Conservation (phyloP, 1,284 basidiomycete genomes). For the Puccinia horiana region DNA sequence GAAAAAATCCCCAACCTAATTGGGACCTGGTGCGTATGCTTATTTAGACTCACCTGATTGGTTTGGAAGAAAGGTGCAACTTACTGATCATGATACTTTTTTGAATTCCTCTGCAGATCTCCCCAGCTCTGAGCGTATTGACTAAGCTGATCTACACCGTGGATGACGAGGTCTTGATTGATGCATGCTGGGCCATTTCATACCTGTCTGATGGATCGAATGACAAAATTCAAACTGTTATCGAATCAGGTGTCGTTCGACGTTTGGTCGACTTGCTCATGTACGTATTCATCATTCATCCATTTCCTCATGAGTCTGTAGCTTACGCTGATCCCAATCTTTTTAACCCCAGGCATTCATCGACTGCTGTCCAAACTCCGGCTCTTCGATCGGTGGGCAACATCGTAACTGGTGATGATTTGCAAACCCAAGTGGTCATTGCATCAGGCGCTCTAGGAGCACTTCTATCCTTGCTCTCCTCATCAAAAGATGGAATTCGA, state of each 20-base stretch:
- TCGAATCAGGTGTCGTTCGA: slow-evolving; percentile 96
- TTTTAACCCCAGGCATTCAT: slow-evolving; percentile 66
- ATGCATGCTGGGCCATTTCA: slow-evolving; percentile 99
- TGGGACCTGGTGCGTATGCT: slow-evolving; percentile 26
- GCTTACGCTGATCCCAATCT: not conserved
- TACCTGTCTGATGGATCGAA: slow-evolving; percentile 99
- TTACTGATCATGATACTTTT: not conserved
- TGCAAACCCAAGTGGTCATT: slow-evolving; percentile 97
- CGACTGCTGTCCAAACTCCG: slow-evolving; percentile 97
- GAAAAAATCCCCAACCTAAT: slow-evolving; percentile 81
- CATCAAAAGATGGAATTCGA: slow-evolving; percentile 90
- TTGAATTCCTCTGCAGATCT: slow-evolving; percentile 68
- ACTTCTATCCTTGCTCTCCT: slow-evolving; percentile 84
- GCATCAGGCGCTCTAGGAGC: slow-evolving; percentile 93
- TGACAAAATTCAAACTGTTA: slow-evolving; percentile 99
- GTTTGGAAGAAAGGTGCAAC: not conserved
- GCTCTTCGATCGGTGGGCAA: slow-evolving; percentile 97
- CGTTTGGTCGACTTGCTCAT: slow-evolving; percentile 95
- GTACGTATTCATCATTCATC: not conserved
- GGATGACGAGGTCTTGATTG: slow-evolving; percentile 98
- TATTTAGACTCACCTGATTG: no score
- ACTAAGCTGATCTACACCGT: slow-evolving; percentile 98
- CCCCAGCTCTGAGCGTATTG: slow-evolving; percentile 89
- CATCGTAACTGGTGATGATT: slow-evolving; percentile 97
- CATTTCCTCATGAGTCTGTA: not conserved